A percentile compares a stretch with the other conserved stretches of the same genome.
phyloP scores from a whole-genome alignment of 2,329 filamentous ascomycete genomes.

The Beauveria sp. region DNA sequence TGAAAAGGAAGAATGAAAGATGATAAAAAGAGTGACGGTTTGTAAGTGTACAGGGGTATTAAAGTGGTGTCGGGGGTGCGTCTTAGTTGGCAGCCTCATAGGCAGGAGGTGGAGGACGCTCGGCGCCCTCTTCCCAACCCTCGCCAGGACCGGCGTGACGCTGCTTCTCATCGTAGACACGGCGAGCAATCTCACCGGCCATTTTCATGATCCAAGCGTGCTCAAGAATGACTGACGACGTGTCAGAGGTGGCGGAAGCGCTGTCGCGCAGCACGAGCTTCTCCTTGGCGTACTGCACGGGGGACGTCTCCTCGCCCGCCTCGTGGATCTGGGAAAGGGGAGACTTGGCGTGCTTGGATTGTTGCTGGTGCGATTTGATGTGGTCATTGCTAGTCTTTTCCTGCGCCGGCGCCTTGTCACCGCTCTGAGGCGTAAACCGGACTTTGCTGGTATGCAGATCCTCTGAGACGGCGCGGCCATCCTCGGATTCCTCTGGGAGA shows the following conservation, averaged over 20 bases:
- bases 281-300: slow-evolving; percentile 19
- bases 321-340: slow-evolving; percentile 12
- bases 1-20: slow-evolving; percentile 1
- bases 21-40: slow-evolving; percentile 6
- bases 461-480: slow-evolving; percentile 30
- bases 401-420: slow-evolving; percentile 11
- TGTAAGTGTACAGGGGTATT: slow-evolving; percentile 11
- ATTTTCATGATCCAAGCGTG: slow-evolving; percentile 90
- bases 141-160: slow-evolving; percentile 43
- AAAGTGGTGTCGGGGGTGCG: background rate
- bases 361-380: slow-evolving; percentile 16
- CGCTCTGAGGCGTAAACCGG: slow-evolving; percentile 28
- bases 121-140: slow-evolving; percentile 34
- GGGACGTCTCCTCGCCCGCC: slow-evolving; percentile 20
- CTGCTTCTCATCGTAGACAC: slow-evolving; percentile 80
- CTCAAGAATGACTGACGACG: slow-evolving; percentile 57
- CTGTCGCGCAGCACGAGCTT: slow-evolving; percentile 25
- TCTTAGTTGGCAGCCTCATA: slow-evolving; percentile 46
- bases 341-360: slow-evolving; percentile 15
- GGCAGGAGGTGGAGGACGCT: slow-evolving; percentile 46
- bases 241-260: slow-evolving; percentile 33
- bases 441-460: slow-evolving; percentile 28
- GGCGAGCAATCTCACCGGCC: slow-evolving; percentile 80
- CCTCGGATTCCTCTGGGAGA: slow-evolving; percentile 52
- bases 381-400: slow-evolving; percentile 18